Evolutionary conservation across 768 basidiomycete species (phyloP), one percentile per base, ranked within the genome.

Genomic region (Gyrodon lividus): DNA sequence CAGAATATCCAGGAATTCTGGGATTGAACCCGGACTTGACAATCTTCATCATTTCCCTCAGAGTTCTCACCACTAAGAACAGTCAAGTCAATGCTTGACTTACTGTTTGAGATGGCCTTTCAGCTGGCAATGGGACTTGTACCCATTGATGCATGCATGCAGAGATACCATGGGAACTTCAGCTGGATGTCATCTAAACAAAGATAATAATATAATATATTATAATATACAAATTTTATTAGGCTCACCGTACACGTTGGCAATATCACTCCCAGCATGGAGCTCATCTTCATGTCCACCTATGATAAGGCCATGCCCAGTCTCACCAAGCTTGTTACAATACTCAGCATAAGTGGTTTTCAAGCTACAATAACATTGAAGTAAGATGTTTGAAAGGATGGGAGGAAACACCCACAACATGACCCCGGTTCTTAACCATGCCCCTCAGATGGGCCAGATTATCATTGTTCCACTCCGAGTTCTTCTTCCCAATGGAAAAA

Each of bases 81-180:
- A 35, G 35, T 35, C 10, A 52, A 28, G 50, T 68, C 51, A 40
- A 66, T 31, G 2, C 38, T 23, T 4, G 59, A 60, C 6, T 13
- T 20, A 26, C 61, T 63, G 43, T 68, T 51, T 9, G 58, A 58
- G 13, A 68, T 30, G 0, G 53, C 61, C 20, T 57, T 51, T 10
- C 46, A 44, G 45, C 61, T 57, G 17, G 54, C 30, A 20, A 59
- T 39, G 26, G 64, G 64, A 48, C 57, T 67, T 1, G 42, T 51
- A 12, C 58, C 54, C 43, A 67, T 39, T 7, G 64, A 49, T 9
- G 10, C 31, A 46, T 63, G 17, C 53, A 68, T 48, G 2, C 51
- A 51, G 23, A 56, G 56, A 43, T 64, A 68, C 65, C 65, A 68
- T 16, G 59, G 59, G 34, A 65, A 67, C 39, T 60, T 57, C 17